phyloP scores from a whole-genome alignment of 2,329 filamentous ascomycete genomes.

The Lecanosticta acicola region DNA sequence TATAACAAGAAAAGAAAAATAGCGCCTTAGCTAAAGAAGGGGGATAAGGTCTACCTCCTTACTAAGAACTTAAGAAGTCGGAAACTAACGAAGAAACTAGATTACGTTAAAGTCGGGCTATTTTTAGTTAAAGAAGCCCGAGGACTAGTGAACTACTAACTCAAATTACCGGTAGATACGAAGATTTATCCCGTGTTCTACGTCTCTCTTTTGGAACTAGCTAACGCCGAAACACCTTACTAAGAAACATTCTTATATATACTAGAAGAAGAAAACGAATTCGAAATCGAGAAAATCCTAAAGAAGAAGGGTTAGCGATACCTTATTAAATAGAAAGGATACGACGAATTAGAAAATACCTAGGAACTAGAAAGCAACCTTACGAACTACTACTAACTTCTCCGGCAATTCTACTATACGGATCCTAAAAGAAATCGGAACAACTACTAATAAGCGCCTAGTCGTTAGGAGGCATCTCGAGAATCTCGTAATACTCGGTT shows the following conservation, averaged over 20 bases:
- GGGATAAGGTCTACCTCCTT: conserved; percentile 3
- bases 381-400: conserved; percentile 2
- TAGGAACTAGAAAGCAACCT: conserved; percentile 4
- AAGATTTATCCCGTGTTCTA: conserved; percentile 2
- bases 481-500: no score
- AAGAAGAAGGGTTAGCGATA: conserved; percentile 1
- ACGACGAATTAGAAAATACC: conserved; percentile 2
- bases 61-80: conserved; percentile 3
- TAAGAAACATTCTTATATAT: neutral
- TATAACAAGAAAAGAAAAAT: conserved; percentile 8
- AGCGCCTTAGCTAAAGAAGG: conserved; percentile 9
- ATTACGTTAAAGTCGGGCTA: conserved; percentile 5
- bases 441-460: no score
- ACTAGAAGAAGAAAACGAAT: conserved; percentile 3
- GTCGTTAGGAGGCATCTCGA: no score
- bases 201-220: conserved; percentile 3
- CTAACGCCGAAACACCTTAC: conserved; percentile 2
- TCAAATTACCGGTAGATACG: conserved; percentile 1
- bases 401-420: neutral
- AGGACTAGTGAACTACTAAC: conserved; percentile 7
- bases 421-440: no score
- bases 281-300: conserved; percentile 4
- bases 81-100: conserved; percentile 5
- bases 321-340: conserved; percentile 5
- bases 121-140: conserved; percentile 3